A percentile compares a stretch with the other conserved stretches of the same genome.
These are phyloP conservation scores for Fusarium pseudonygamai DNA, from an alignment of 2,329 filamentous ascomycete species.

Conservation along the genomic window DNA sequence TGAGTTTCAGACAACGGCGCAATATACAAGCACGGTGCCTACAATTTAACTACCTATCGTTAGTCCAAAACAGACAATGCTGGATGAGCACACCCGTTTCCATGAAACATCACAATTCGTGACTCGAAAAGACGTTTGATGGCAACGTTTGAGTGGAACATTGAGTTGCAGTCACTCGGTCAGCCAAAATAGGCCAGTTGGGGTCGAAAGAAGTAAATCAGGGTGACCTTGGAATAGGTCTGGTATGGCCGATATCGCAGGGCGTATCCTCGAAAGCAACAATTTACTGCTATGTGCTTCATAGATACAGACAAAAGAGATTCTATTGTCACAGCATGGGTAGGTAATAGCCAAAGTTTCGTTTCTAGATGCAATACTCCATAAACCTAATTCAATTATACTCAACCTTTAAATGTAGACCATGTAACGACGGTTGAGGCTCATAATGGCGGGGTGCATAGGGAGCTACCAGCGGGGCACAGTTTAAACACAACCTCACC, in stretches of 20 bases:
- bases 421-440: background rate
- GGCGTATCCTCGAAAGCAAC: background rate
- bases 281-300: background rate
- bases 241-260: constrained; percentile 17
- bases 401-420: background rate
- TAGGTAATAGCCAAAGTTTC: background rate
- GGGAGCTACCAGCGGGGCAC: constrained; percentile 27
- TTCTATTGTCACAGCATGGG: background rate
- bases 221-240: background rate
- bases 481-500: constrained; percentile 2
- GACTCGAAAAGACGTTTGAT: background rate
- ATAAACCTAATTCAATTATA: background rate
- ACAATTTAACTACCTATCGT: background rate
- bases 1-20: background rate
- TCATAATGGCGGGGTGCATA: constrained; percentile 39
- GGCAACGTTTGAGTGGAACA: background rate
- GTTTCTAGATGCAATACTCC: background rate
- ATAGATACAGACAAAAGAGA: background rate
- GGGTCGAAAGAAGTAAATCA: background rate
- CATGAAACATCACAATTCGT: background rate
- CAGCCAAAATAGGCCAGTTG: background rate
- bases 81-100: background rate
- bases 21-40: background rate
- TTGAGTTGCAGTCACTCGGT: background rate
- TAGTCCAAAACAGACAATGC: background rate